Base-by-base conservation (phyloP, 2,329 filamentous ascomycete genomes). In the Trichoderma brevicompactum region DNA sequence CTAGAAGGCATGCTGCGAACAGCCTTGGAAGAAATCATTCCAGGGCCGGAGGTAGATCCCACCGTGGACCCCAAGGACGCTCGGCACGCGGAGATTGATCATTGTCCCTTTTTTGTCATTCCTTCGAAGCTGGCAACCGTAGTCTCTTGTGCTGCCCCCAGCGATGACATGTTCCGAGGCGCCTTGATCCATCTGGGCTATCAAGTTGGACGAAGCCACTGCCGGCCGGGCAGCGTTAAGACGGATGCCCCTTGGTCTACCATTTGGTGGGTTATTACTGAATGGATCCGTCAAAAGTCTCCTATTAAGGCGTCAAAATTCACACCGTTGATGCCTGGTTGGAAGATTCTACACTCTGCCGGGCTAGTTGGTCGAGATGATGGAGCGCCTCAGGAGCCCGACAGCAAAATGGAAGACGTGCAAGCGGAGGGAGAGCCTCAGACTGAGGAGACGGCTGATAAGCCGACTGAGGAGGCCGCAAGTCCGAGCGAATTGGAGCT, bases 1-100 rank as follows among this genome's bases (percentile, higher is more conserved):
- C 89, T 99, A 53, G 88, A 94, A 76, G 95, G 95, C 60, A 97
- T 98, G 94, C 83, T 99, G 43, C 89, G 87, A 23, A 94, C 92
- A 2, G 94, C 94, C 0, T 82, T 96, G 6, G 92, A 97, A 72
- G 95, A 99, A 75, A 72, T 79, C 23, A 69, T 82, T 6, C 77
- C 76, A 3, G 75, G 74, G 0, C 75, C 75, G 1, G 76, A 74
- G 77, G 79, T 72, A 71, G 62, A 72, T 56, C 67, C 75, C 56
- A 72, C 77, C 0, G 73, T 83, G 12, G 74, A 78, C 32, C 66
- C 74, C 9, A 79, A 76, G 63, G 79, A 81, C 54, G 76, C 74
- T 34, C 84, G 89, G 67, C 83, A 88, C n/a, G 86, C 89, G 2
- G 79, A 81, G 12, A 73, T 90, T 19, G 94, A 97, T 66, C 84